Evolutionary conservation across 1,284 basidiomycete genomes (phyloP), one percentile per base, ranked within the genome.

Genomic region (Exobasidium cylindrosporum): DNA sequence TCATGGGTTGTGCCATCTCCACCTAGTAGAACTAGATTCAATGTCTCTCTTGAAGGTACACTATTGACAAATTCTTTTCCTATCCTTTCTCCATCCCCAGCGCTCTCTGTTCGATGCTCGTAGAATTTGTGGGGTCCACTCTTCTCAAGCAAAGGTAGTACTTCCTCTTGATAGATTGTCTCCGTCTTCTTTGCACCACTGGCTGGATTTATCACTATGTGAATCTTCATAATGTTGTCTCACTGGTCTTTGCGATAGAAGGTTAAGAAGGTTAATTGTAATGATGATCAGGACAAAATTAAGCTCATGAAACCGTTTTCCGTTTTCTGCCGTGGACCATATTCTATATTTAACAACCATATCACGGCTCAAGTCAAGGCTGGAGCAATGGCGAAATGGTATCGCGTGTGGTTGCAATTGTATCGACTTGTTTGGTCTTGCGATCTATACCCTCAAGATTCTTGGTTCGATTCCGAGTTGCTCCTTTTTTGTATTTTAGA

Each of bases 1-100:
- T 80, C 80, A 57, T 76, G 70, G n/a, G 74, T 73, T 4, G 80
- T 80, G 11, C 80, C 80, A 53, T 81, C 80, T 4, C 80, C 80
- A 4, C 79, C 80, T 0, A 81, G 56, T 4, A 80, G 30, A 17
- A 78, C 61, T 3, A 76, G n/a, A 43, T 68, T 54, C 24, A 65
- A 87, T 21, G 84, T 80, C 21, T 10, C 29, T 10, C 21, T 21
- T 2, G 14, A 44, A 26, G n/a, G 13, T 7, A 40, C 35, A 4
- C 17, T 46, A 21, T n/a, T 28, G 5, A 53, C 43, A 5, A 72
- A 57, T 24, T 63, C 57, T 2, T 14, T 7, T 7, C 63, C 69
- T 14, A 74, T 61, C 1, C 62, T n/a, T 0, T 55, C 46, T 3
- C 62, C 72, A 55, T 71, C 69, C 0, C 60, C 63, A 7, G 28